Evolutionary conservation across 2,329 filamentous ascomycete genomes (phyloP).

Genomic region (Fusarium dimerum): DNA sequence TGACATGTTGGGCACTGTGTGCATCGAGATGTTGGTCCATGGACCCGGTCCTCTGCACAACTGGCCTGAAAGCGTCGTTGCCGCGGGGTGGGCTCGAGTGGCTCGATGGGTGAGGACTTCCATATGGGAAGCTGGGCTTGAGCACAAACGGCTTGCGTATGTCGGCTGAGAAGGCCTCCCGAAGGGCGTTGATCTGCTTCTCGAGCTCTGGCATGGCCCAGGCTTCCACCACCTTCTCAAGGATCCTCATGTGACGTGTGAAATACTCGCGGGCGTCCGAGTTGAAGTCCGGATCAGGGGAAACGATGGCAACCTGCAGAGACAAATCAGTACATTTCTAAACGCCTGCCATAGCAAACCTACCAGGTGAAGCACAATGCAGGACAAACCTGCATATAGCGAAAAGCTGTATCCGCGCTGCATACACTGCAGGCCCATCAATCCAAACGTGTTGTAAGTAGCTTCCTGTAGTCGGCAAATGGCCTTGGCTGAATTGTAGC

Average conservation of each 20-base stretch:
- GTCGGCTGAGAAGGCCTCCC: constrained; percentile 90
- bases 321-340: constrained; percentile 2
- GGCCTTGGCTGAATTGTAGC: constrained; percentile 80
- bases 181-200: constrained; percentile 83
- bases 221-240: constrained; percentile 79
- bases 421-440: constrained; percentile 86
- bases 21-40: constrained; percentile 57
- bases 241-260: constrained; percentile 87
- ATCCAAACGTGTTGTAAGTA: constrained; percentile 72
- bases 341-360: constrained; percentile 33
- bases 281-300: constrained; percentile 86
- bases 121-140: constrained; percentile 84
- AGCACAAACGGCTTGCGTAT: constrained; percentile 82
- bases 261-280: constrained; percentile 86
- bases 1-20: constrained; percentile 60
- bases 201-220: constrained; percentile 92
- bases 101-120: constrained; percentile 69
- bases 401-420: constrained; percentile 92
- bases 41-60: constrained; percentile 47
- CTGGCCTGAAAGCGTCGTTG: constrained; percentile 50
- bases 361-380: constrained; percentile 91
- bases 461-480: constrained; percentile 87
- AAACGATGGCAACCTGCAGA: constrained; percentile 81
- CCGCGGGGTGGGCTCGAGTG: constrained; percentile 64
- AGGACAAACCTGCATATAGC: constrained; percentile 89